A percentile compares a stretch with the other conserved stretches of the same genome.
phyloP scores from a whole-genome alignment of 805 yeast species.

The Starmera quercuum region DNA sequence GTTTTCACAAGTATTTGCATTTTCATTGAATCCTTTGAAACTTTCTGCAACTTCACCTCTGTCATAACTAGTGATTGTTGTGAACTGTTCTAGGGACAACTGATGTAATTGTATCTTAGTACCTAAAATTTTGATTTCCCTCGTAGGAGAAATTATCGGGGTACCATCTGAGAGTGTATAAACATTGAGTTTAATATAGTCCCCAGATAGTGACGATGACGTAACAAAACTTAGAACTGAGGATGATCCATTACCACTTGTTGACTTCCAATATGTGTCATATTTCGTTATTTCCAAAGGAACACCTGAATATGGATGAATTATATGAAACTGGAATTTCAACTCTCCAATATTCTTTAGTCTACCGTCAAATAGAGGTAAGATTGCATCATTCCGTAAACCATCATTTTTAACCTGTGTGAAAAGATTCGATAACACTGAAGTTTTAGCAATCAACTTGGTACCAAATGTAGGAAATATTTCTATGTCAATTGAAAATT shows the following conservation, averaged over 20 bases:
- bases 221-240: conserved; percentile 67
- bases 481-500: conserved; percentile 78
- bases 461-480: conserved; percentile 94
- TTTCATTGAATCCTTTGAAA: conserved; percentile 2
- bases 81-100: conserved; percentile 30
- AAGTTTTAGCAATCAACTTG: conserved; percentile 79
- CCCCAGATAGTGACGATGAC: conserved; percentile 83
- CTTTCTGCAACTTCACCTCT: conserved; percentile 13
- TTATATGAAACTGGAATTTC: conserved; percentile 69
- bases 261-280: conserved; percentile 96
- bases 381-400: conserved; percentile 30
- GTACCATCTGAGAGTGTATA: conserved; percentile 77
- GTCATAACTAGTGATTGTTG: conserved; percentile 21
- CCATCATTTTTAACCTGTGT: conserved; percentile 25
- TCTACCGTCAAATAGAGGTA: conserved; percentile 80
- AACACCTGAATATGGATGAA: conserved; percentile 80
- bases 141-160: conserved; percentile 71
- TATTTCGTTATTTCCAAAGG: conserved; percentile 85
- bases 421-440: conserved; percentile 58
- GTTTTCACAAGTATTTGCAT: conserved; percentile 16
- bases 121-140: conserved; percentile 43
- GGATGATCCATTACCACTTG: conserved; percentile 39
- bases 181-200: conserved; percentile 61
- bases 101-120: conserved; percentile 56
- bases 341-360: conserved; percentile 78